Evolutionary conservation across 169 alveolate genomes (phyloP).

Genomic region (Cryptosporidium baileyi): DNA sequence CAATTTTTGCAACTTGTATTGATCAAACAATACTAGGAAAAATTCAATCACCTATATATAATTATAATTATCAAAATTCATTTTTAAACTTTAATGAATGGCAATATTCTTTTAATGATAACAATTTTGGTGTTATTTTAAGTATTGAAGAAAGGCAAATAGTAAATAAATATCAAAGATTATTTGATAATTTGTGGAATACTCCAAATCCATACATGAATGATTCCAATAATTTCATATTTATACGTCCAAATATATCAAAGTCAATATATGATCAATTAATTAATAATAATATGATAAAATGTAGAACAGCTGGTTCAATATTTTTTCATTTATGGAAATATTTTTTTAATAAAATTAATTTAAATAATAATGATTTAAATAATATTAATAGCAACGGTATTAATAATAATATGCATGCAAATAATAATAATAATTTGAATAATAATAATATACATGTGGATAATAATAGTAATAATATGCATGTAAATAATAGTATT

Average conservation of each 20-base stretch:
- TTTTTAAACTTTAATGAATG: conserved; percentile 12
- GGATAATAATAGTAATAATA: background rate
- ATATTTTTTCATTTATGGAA: conserved; percentile 45
- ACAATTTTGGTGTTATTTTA: conserved; percentile 20
- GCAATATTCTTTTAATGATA: conserved; percentile 46
- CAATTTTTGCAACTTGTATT: conserved; percentile 20
- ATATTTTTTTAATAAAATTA: conserved; percentile 10
- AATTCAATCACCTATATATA: background rate
- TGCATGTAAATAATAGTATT: no score
- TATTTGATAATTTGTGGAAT: conserved; percentile 65
- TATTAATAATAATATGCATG: background rate
- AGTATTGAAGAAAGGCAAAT: conserved; percentile 17
- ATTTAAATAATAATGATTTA: background rate
- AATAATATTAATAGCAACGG: background rate
- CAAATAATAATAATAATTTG: no score
- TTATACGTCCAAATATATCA: conserved; percentile 20
- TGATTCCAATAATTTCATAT: background rate
- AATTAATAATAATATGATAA: background rate
- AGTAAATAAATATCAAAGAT: background rate
- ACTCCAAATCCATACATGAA: conserved; percentile 67
- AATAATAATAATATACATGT: background rate
- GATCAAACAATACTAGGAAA: conserved; percentile 47
- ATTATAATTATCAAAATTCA: background rate
- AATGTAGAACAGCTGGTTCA: conserved; percentile 32
- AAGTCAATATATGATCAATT: background rate